phyloP scores from a whole-genome alignment of 352 stramenopile genomes.

The Phytophthora boehmeriae region DNA sequence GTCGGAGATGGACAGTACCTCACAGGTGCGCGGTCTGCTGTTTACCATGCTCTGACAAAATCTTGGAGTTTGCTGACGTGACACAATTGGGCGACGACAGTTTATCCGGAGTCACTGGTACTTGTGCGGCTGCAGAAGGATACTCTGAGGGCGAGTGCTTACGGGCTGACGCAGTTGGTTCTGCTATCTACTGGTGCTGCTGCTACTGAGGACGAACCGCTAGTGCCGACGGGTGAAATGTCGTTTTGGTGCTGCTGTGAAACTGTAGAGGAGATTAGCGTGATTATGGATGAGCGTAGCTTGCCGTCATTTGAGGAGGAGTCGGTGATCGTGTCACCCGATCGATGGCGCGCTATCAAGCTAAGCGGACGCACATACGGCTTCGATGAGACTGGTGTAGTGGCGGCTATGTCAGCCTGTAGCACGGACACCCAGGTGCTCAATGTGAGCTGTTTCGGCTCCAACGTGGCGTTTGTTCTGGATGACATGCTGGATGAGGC shows the following conservation, averaged over 20 bases:
- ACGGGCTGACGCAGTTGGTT: slow-evolving; percentile 80
- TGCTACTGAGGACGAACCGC: slow-evolving; percentile 16
- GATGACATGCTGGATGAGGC: slow-evolving; percentile 80
- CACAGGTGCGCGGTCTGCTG: slow-evolving; percentile 41
- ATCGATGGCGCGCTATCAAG: slow-evolving; percentile 88
- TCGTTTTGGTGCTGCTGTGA: slow-evolving; percentile 90
- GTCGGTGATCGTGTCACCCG: slow-evolving; percentile 81
- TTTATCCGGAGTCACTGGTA: slow-evolving; percentile 79
- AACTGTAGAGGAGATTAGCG: slow-evolving; percentile 81
- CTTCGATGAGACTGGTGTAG: slow-evolving; percentile 88
- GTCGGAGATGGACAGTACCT: slow-evolving; percentile 80
- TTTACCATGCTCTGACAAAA: background rate
- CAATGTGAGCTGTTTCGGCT: slow-evolving; percentile 87
- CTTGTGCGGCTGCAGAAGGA: slow-evolving; percentile 83
- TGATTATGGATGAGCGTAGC: slow-evolving; percentile 79
- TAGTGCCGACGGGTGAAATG: slow-evolving; percentile 25
- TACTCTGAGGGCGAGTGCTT: slow-evolving; percentile 69
- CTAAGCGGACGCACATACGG: slow-evolving; percentile 79
- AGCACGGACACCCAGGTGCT: slow-evolving; percentile 82
- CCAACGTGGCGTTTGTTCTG: slow-evolving; percentile 84
- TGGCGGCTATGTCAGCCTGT: slow-evolving; percentile 86
- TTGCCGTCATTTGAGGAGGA: slow-evolving; percentile 71
- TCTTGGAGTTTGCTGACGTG: slow-evolving; percentile 2
- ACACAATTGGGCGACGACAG: slow-evolving; percentile 25
- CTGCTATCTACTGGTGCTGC: slow-evolving; percentile 47